Evolutionary conservation across 106 monocot species (phyloP).

Genomic region (Narthecium ossifragum): DNA sequence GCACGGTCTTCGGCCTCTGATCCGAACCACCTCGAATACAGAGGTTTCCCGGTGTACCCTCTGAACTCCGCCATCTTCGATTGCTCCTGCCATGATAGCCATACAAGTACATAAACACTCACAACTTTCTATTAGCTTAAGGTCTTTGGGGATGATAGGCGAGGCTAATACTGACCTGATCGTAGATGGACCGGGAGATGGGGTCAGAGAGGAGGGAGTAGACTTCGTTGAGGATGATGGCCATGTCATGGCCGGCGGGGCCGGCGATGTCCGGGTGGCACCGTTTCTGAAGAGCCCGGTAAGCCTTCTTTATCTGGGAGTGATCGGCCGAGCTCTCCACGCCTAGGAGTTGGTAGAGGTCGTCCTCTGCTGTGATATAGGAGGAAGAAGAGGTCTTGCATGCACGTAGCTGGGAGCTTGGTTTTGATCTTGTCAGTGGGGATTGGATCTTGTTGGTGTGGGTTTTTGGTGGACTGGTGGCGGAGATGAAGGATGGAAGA

Average conservation of each 20-base stretch:
- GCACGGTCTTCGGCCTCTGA: conserved; percentile 52
- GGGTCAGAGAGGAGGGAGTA: conserved; percentile 88
- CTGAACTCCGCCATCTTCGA: conserved; percentile 47
- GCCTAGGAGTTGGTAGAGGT: conserved; percentile 72
- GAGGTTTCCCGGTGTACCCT: conserved; percentile 67
- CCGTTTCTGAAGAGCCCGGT: conserved; percentile 74
- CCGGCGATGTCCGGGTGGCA: conserved; percentile 97
- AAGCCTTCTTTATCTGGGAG: conserved; percentile 71
- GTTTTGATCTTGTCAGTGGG: background rate
- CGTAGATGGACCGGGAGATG: conserved; percentile 47
- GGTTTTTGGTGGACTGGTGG: no score
- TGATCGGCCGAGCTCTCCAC: conserved; percentile 59
- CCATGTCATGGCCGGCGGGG: conserved; percentile 73
- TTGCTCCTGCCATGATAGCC: conserved; percentile 69
- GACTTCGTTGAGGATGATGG: conserved; percentile 76
- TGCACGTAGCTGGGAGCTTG: background rate
- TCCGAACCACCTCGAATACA: conserved; percentile 75
- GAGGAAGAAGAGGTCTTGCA: conserved; percentile 14
- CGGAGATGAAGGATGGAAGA: no score
- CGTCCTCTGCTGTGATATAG: conserved; percentile 31
- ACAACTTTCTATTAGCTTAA: no score
- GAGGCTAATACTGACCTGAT: conserved; percentile 57
- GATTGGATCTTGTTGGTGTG: background rate
- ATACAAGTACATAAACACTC: no score
- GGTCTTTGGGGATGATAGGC: no score